Base-by-base conservation (phyloP, 169 alveolate genomes). In the Plasmodium fragile region DNA sequence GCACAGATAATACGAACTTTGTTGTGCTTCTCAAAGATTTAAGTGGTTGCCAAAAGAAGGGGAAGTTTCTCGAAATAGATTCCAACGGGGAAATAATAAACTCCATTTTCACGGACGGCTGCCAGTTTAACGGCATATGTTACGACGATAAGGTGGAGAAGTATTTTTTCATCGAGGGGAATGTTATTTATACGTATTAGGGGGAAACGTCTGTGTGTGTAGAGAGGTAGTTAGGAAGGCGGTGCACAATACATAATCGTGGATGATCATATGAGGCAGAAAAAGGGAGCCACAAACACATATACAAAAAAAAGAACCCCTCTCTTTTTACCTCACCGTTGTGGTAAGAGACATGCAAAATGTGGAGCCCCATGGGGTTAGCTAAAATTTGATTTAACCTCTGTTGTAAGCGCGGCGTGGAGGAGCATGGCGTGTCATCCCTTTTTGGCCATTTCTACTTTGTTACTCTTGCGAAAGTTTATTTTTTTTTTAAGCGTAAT, bases 121-220 rank as follows among this genome's bases (percentile, higher is more conserved):
- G 75, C 69, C 73, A 79, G 18, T 91, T 91, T 71, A 91, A 91
- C 81, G 94, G 94, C 18, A 91, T 91, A 65, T 91, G 94, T 34
- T 91, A 91, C 83, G 84, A 91, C 8, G 30, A 79, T 22, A 91
- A 71, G 65, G 69, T 79, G 34, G 75, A 49, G 18, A 91, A 80
- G 59, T 91, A 91, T 81, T 71, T 91, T 59, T 69, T 91, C 43
- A 70, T 91, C 32, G 94, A 91, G 72, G 53, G 82, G 77, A 80
- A 81, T 72, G 52, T 91, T 71, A 91, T 91, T 25, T 91, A 91
- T 30, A 70, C 77, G 18, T 91, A 91, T 91, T 80, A 59, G 69
- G 28, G 65, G 36, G 53, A 11, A 49, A 4, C n/a, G n/a, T n/a
- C n/a, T 49, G 5, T 49, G 59, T 13, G 59, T 49, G 59, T 49